Conservation (phyloP, 2,329 filamentous ascomycete species). For the Botryotinia calthae region DNA sequence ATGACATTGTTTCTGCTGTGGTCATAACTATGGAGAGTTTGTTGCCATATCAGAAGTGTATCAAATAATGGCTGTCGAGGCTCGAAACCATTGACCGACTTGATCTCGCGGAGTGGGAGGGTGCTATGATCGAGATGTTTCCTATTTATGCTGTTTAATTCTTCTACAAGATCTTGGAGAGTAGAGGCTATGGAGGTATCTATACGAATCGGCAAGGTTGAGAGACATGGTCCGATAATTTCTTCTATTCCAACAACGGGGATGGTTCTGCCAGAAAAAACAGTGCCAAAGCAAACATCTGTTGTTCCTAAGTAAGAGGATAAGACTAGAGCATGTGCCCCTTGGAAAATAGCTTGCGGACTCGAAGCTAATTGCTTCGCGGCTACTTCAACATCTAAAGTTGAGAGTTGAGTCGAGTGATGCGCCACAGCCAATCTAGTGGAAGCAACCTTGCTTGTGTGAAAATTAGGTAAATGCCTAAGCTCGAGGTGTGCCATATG, state of each 20-base stretch:
- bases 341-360: constrained; percentile 73
- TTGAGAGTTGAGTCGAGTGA: constrained; percentile 38
- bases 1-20: constrained; percentile 44
- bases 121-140: constrained; percentile 61
- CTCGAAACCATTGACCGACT: constrained; percentile 54
- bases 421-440: constrained; percentile 34
- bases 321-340: constrained; percentile 65
- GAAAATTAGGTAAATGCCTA: constrained; percentile 57
- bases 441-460: constrained; percentile 39
- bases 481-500: constrained; percentile 58
- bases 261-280: constrained; percentile 79
- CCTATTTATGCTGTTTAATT: constrained; percentile 64
- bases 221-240: constrained; percentile 76
- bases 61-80: constrained; percentile 67
- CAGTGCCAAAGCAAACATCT: constrained; percentile 73
- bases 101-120: constrained; percentile 68
- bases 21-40: constrained; percentile 53
- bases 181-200: constrained; percentile 52
- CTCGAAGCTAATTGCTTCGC: constrained; percentile 42
- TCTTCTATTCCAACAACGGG: constrained; percentile 67
- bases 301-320: constrained; percentile 58
- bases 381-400: constrained; percentile 30
- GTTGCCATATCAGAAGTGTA: constrained; percentile 79
- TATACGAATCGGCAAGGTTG: constrained; percentile 70
- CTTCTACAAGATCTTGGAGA: constrained; percentile 59